These are phyloP conservation scores for Backusella morwellensis DNA, from an alignment of 192 early-diverging fungal species.

Conservation along the genomic window DNA sequence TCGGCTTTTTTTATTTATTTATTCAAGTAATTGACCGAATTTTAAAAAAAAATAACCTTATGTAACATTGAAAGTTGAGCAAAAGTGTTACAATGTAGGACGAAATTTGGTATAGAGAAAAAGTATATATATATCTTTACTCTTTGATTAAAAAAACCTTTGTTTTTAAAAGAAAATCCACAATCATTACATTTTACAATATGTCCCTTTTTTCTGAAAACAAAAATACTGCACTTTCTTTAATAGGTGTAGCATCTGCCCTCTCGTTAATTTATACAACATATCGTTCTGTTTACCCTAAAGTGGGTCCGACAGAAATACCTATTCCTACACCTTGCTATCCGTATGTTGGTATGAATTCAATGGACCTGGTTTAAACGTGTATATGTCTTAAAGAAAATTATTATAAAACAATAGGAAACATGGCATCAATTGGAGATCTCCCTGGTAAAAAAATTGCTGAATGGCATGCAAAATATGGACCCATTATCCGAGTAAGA, in stretches of 20 bases:
- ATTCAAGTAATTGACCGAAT: background rate
- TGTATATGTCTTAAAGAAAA: background rate
- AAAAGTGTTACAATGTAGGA: background rate
- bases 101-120: background rate
- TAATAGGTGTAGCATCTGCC: background rate
- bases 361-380: background rate
- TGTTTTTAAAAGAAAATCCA: background rate
- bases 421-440: background rate
- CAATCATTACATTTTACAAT: background rate
- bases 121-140: background rate
- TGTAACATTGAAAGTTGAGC: background rate
- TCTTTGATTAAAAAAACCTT: background rate
- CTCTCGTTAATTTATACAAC: background rate
- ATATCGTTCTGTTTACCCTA: background rate
- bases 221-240: background rate
- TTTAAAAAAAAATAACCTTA: background rate
- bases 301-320: background rate
- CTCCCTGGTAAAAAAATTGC: background rate
- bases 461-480: slow-evolving; percentile 12
- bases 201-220: background rate
- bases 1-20: background rate
- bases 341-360: slow-evolving; percentile 13
- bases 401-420: background rate
- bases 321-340: slow-evolving; percentile 1
- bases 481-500: background rate